Percentiles rank a stretch among this genome's conserved stretches.
phyloP scores from a whole-genome alignment of 2,329 filamentous ascomycete species.

The Tolypocladium ovalisporum region DNA sequence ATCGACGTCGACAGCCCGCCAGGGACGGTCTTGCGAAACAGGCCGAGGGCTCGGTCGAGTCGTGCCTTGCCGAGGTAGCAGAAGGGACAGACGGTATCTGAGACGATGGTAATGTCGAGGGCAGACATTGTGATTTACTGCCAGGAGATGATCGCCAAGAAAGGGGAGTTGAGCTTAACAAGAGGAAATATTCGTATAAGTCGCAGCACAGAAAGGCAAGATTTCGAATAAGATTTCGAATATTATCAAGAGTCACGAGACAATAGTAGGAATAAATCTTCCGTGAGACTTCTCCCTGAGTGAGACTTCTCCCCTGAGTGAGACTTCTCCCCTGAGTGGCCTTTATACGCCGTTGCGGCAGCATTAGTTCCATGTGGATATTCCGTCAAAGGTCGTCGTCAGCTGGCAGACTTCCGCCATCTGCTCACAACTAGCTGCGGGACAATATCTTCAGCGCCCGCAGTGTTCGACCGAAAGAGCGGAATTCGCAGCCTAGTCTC shows the following conservation, averaged over 20 bases:
- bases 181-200: too few species aligned
- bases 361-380: not conserved
- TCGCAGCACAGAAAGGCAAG: too few species aligned
- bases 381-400: not conserved
- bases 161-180: not conserved
- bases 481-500: not conserved
- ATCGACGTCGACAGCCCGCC: conserved; percentile 54
- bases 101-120: conserved; percentile 67
- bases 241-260: too few species aligned
- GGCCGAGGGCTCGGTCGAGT: conserved; percentile 58
- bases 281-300: too few species aligned
- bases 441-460: not conserved
- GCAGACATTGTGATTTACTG: conserved; percentile 46
- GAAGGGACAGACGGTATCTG: conserved; percentile 71
- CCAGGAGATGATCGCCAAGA: too few species aligned
- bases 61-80: conserved; percentile 74
- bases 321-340: too few species aligned
- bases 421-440: not conserved
- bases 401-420: conserved; percentile 5
- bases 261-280: too few species aligned
- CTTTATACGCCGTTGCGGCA: not conserved
- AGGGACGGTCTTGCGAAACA: conserved; percentile 53
- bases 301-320: too few species aligned
- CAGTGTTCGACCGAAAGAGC: too few species aligned
- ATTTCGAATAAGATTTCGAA: too few species aligned